These are phyloP conservation scores for Alternaria triticina DNA, from an alignment of 2,329 filamentous ascomycete species.

Conservation along the genomic window DNA sequence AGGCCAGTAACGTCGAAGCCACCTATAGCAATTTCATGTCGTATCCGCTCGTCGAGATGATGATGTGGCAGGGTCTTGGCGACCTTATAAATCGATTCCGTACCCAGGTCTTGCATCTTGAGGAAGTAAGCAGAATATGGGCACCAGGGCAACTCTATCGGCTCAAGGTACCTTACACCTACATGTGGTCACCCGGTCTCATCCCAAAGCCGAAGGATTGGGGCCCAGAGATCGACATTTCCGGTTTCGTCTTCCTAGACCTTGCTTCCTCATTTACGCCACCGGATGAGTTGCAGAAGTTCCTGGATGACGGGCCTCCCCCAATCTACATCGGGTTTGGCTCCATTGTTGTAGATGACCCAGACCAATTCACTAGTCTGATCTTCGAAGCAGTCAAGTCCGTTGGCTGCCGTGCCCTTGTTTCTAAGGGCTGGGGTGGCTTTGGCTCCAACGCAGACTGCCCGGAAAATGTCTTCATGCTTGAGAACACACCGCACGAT, in stretches of 20 bases:
- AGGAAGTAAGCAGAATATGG: conserved; percentile 78
- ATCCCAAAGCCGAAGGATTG: conserved; percentile 73
- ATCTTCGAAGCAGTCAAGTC: conserved; percentile 72
- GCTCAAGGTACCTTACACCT: conserved; percentile 76
- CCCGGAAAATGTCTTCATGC: conserved; percentile 69
- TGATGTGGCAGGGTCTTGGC: conserved; percentile 69
- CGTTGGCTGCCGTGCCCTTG: conserved; percentile 72
- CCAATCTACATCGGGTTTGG: conserved; percentile 80
- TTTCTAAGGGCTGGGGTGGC: conserved; percentile 79
- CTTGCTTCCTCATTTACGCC: conserved; percentile 67
- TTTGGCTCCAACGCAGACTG: conserved; percentile 62
- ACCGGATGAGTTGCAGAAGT: conserved; percentile 58
- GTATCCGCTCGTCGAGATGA: conserved; percentile 81
- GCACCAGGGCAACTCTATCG: conserved; percentile 75
- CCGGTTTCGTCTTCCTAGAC: conserved; percentile 80
- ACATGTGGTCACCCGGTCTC: conserved; percentile 68
- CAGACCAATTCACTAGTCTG: conserved; percentile 70
- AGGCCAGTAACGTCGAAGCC: conserved; percentile 72
- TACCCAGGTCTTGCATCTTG: conserved; percentile 70
- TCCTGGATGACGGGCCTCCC: conserved; percentile 52
- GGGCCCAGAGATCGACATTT: conserved; percentile 73
- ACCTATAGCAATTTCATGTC: conserved; percentile 81
- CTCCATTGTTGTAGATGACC: conserved; percentile 76
- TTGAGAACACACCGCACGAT: conserved; percentile 77
- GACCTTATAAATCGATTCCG: conserved; percentile 80